phyloP scores from a whole-genome alignment of 345 rosid genomes.

The Lepidium aucheri region DNA sequence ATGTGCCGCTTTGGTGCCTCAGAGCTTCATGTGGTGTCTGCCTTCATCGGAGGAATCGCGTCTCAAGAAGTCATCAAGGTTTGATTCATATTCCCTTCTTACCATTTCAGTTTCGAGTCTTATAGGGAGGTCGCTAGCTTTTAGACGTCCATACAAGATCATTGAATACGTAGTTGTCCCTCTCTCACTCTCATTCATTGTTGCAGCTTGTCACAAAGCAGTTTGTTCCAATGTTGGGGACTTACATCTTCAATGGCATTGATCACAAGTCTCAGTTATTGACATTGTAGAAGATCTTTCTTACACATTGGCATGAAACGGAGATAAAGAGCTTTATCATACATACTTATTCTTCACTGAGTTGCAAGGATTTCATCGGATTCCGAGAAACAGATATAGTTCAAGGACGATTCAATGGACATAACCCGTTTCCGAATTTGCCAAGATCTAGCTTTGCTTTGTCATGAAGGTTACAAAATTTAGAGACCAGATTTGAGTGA shows the following conservation, averaged over 20 bases:
- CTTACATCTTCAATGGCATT: constrained; percentile 84
- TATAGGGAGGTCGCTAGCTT: background rate
- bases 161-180: background rate
- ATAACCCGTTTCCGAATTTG: background rate
- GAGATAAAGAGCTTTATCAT: constrained; percentile 1
- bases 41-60: constrained; percentile 85
- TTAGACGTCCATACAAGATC: background rate
- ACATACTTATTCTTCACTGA: background rate
- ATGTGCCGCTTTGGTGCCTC: constrained; percentile 97
- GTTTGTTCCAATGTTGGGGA: constrained; percentile 84
- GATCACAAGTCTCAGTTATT: constrained; percentile 89
- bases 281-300: constrained; percentile 31
- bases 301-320: background rate
- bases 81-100: background rate
- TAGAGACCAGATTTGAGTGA: background rate
- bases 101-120: background rate
- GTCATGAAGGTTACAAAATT: background rate
- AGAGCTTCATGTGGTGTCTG: constrained; percentile 92
- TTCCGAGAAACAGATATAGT: background rate
- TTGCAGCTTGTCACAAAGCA: constrained; percentile 85
- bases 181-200: background rate
- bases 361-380: background rate
- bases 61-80: constrained; percentile 98
- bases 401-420: background rate
- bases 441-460: background rate